Evolutionary conservation across 2,329 filamentous ascomycete genomes (phyloP), one percentile per base, ranked within the genome.

Genomic region (Fusarium sp.): DNA sequence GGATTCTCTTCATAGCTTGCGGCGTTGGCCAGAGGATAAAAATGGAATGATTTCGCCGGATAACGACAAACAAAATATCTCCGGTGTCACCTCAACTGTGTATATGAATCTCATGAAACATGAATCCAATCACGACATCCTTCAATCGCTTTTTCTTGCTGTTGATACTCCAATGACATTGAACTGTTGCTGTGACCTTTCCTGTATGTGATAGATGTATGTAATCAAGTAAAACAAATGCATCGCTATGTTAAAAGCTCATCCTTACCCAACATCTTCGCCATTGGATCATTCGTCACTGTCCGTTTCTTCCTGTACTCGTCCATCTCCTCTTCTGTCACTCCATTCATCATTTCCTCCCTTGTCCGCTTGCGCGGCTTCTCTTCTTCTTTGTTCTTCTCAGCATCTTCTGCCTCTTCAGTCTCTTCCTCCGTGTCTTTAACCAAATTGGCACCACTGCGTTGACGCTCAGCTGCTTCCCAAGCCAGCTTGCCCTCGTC

Each of bases 321-420:
- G 59, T 97, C 94, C 81, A 97, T 86, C 70, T 97, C 93, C 56
- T 91, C 92, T 75, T 97, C 93, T 0, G 90, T 90, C 14, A 96
- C 86, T 2, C 91, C 92, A 22, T 87, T 88, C 72, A 91, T 88
- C 85, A 97, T 90, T 75, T 97, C 92, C 56, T 92, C 89, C 30
- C 93, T 81, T 2, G 90, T 92, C 44, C 94, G 86, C 79, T 96
- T 95, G 77, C 89, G 92, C 28, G 78, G 75, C 40, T 72, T 74
- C 9, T 67, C 45, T 8, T 72, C 73, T 20, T 79, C 75, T 17
- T 77, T 73, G 17, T 77, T 75, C 5, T 78, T 71, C 8, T 78
- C 75, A 28, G 75, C 65, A 4, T 73, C 62, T 7, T 73, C 61
- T 30, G 70, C 67, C 51, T 71, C 67, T 28, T 74, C 78, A 4